Evolutionary conservation across 495 filamentous ascomycete species (phyloP).

Genomic region (Podospora comata): DNA sequence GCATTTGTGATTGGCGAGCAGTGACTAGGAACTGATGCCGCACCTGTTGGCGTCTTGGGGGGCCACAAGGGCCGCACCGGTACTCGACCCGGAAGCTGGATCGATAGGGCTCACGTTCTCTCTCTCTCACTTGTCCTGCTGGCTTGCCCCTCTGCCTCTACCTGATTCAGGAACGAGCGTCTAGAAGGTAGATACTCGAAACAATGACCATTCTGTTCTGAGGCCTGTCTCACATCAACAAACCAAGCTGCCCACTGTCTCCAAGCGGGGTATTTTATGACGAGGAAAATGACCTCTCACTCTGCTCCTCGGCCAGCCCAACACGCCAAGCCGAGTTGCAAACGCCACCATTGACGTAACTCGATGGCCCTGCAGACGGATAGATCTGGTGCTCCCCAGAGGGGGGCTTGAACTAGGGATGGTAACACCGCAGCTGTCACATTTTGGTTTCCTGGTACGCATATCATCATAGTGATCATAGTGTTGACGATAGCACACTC

Average conservation of each 20-base stretch:
- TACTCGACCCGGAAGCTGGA: background rate
- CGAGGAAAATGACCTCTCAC: background rate
- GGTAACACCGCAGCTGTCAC: slow-evolving; percentile 3
- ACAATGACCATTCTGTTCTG: background rate
- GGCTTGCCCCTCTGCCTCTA: background rate
- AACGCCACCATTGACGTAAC: background rate
- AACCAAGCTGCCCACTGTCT: background rate
- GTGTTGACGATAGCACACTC: background rate
- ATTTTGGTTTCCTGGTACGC: background rate
- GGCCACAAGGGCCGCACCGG: no score
- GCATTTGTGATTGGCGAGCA: background rate
- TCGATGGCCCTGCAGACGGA: background rate
- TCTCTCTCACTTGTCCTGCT: background rate
- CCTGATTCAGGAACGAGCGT: background rate
- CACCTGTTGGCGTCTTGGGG: no score
- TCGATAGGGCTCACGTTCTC: background rate
- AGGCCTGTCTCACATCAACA: background rate
- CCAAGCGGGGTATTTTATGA: background rate
- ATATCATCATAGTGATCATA: background rate
- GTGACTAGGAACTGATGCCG: background rate
- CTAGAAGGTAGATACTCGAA: background rate
- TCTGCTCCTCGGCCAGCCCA: background rate
- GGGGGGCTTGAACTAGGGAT: background rate
- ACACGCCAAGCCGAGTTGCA: background rate
- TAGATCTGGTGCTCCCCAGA: background rate